These are phyloP conservation scores for Diaporthe australafricana DNA, from an alignment of 2,329 filamentous ascomycete genomes.

Conservation along the genomic window DNA sequence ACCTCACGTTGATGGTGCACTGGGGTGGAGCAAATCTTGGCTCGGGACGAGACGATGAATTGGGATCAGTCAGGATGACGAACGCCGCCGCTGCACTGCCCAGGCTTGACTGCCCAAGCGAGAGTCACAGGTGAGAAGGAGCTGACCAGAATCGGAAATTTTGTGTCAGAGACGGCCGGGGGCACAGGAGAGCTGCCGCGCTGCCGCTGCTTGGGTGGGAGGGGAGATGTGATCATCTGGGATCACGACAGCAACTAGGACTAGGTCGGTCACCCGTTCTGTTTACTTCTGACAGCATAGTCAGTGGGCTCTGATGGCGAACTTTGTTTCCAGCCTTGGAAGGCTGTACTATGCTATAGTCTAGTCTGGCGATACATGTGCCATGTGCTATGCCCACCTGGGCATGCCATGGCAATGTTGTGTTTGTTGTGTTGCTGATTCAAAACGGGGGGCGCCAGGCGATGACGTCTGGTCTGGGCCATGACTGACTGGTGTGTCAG, in stretches of 20 bases:
- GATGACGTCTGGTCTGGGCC: conserved; percentile 21
- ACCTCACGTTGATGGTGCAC: conserved; percentile 4
- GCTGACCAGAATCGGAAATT: conserved; percentile 20
- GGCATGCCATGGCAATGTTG: neutral
- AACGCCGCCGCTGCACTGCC: conserved; percentile 27
- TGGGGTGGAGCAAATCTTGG: conserved; percentile 29
- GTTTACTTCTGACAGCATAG: conserved; percentile 23
- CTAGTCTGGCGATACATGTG: conserved; percentile 2
- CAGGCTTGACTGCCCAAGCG: conserved; percentile 21
- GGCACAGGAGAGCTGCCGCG: neutral
- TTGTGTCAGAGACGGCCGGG: conserved; percentile 1
- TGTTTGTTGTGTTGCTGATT: neutral
- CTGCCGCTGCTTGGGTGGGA: neutral
- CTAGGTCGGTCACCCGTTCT: neutral
- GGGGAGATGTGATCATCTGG: conserved; percentile 8
- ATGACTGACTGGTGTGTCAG: conserved; percentile 17
- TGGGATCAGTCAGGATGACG: conserved; percentile 31
- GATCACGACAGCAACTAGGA: conserved; percentile 2
- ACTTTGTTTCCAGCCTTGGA: conserved; percentile 14
- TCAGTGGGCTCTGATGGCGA: neutral
- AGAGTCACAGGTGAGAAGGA: conserved; percentile 27
- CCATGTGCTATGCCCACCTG: neutral
- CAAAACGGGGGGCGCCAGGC: neutral
- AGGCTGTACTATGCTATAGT: conserved; percentile 7
- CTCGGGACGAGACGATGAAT: conserved; percentile 25